Evolutionary conservation across 2,329 filamentous ascomycete genomes (phyloP).

Genomic region (Mycosphaerella sp.): DNA sequence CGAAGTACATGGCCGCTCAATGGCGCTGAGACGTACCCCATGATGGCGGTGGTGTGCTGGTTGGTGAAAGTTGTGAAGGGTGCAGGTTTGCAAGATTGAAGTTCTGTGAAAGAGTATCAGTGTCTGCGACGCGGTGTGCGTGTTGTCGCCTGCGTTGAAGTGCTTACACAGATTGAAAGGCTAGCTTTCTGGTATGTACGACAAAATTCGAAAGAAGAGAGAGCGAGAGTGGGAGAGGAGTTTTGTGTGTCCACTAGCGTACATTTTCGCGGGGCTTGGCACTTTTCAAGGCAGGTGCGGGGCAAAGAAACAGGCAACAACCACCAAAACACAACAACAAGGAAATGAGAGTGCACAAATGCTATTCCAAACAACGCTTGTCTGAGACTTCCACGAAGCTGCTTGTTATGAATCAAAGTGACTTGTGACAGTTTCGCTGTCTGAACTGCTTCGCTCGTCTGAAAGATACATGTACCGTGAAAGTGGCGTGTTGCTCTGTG

Average conservation of each 20-base stretch:
- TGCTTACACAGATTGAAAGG: slow-evolving; percentile 10
- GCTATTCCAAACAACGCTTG: too few relatives aligned
- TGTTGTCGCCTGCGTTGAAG: not conserved
- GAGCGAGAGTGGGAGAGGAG: slow-evolving; percentile 2
- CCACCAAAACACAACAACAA: not conserved
- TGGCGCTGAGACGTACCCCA: slow-evolving; percentile 50
- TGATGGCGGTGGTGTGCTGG: slow-evolving; percentile 44
- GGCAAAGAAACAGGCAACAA: slow-evolving; percentile 4
- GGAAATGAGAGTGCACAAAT: too few relatives aligned
- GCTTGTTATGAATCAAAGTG: too few relatives aligned
- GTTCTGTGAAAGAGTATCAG: slow-evolving; percentile 4
- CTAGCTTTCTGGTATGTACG: slow-evolving; percentile 9
- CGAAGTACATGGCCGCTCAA: slow-evolving; percentile 13
- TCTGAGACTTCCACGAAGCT: too few relatives aligned
- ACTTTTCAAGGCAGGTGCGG: not conserved
- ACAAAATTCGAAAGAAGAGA: slow-evolving; percentile 9
- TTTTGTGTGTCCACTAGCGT: not conserved
- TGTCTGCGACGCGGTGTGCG: not conserved
- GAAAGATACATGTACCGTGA: too few relatives aligned
- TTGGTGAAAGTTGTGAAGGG: slow-evolving; percentile 17
- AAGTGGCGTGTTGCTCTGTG: too few relatives aligned
- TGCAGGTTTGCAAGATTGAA: slow-evolving; percentile 15
- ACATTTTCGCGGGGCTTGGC: not conserved
- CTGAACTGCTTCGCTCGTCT: too few relatives aligned
- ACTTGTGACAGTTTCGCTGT: too few relatives aligned